A percentile compares a stretch with the other conserved stretches of the same genome.
Evolutionary conservation across 129 eudicot genomes (phyloP).

Genomic region (Pseudognaphalium luteoalbum): DNA sequence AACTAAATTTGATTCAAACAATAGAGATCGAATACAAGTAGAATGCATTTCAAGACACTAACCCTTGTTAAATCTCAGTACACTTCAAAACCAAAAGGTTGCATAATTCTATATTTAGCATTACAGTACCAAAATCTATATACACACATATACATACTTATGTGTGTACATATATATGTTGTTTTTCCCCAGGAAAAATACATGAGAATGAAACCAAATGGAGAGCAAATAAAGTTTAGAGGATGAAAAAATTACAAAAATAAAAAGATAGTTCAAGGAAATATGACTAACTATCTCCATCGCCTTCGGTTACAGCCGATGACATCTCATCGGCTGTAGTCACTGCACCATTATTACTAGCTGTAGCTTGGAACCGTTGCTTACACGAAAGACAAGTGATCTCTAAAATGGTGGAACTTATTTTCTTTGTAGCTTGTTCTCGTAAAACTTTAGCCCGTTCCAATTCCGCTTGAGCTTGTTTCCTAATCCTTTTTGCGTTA

Average conservation of each 20-base stretch:
- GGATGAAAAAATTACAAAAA: constrained; percentile 1
- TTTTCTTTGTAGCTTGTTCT: constrained; percentile 58
- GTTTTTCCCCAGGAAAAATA: constrained; percentile 12
- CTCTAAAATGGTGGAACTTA: constrained; percentile 52
- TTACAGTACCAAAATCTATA: constrained; percentile 30
- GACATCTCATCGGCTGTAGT: constrained; percentile 38
- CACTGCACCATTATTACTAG: constrained; percentile 18
- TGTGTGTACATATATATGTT: constrained; percentile 22
- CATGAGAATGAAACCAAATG: constrained; percentile 27
- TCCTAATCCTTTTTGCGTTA: constrained; percentile 72
- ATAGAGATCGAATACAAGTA: too few species aligned
- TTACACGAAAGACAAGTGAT: constrained; percentile 82
- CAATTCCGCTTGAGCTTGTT: constrained; percentile 74
- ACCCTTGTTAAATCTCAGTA: background rate
- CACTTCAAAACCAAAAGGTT: constrained; percentile 1
- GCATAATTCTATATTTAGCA: constrained; percentile 15
- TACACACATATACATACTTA: constrained; percentile 22
- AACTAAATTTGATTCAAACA: too few species aligned
- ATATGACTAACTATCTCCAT: constrained; percentile 24
- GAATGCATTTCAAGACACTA: too few species aligned
- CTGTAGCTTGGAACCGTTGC: constrained; percentile 42
- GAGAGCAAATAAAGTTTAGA: constrained; percentile 29
- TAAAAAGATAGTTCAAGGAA: background rate
- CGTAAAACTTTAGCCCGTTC: constrained; percentile 57
- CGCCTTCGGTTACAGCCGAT: constrained; percentile 43